These are phyloP conservation scores for Paracorniculantispora psalliotae DNA, from an alignment of 2,329 filamentous ascomycete species.

Conservation along the genomic window DNA sequence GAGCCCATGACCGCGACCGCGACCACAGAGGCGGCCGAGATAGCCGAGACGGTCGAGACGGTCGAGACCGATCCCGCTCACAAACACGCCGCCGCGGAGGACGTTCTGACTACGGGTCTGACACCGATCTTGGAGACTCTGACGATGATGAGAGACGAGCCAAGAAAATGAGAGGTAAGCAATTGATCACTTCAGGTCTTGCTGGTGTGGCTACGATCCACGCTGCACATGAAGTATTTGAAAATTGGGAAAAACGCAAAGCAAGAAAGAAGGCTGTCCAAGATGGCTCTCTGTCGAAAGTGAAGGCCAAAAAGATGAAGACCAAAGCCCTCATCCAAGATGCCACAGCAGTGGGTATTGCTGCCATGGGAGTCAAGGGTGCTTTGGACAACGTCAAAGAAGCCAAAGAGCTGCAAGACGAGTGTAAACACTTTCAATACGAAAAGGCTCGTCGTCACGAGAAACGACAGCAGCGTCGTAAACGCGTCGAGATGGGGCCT, in stretches of 20 bases:
- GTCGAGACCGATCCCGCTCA: background rate
- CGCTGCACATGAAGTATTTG: slow-evolving; percentile 54
- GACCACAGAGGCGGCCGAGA: slow-evolving; percentile 34
- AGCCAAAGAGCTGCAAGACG: slow-evolving; percentile 44
- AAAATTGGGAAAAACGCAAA: slow-evolving; percentile 53
- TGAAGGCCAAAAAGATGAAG: slow-evolving; percentile 53
- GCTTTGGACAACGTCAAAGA: slow-evolving; percentile 53
- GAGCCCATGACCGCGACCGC: slow-evolving; percentile 27
- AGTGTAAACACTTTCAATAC: slow-evolving; percentile 44
- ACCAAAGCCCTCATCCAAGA: slow-evolving; percentile 53
- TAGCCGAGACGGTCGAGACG: slow-evolving; percentile 27
- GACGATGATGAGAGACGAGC: slow-evolving; percentile 50
- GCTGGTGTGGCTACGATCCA: slow-evolving; percentile 57
- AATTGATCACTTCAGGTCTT: slow-evolving; percentile 51
- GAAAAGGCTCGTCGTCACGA: slow-evolving; percentile 47
- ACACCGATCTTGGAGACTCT: slow-evolving; percentile 53
- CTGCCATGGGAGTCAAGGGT: slow-evolving; percentile 53
- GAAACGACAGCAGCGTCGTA: slow-evolving; percentile 31
- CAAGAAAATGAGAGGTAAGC: slow-evolving; percentile 59
- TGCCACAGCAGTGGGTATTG: slow-evolving; percentile 54
- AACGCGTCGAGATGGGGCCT: slow-evolving; percentile 26
- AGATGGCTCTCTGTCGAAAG: slow-evolving; percentile 46
- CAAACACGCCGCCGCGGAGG: slow-evolving; percentile 9
- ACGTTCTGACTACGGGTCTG: slow-evolving; percentile 45
- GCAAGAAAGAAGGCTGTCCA: slow-evolving; percentile 48